phyloP scores from a whole-genome alignment of 352 stramenopile genomes.

The Halophytophthora batemanensis region DNA sequence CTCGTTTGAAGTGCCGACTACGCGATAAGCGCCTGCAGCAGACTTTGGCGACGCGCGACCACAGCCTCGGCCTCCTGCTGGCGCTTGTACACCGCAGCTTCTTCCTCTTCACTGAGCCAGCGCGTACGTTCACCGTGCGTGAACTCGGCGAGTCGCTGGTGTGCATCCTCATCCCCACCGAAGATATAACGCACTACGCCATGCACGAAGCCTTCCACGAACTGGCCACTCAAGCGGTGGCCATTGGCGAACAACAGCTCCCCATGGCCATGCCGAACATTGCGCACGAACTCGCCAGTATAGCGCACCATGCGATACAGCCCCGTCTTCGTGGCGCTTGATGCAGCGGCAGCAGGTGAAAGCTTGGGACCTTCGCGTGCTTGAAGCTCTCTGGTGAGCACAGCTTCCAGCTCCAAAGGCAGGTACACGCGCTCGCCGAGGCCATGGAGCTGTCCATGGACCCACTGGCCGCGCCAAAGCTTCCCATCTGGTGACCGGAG shows the following conservation, averaged over 20 bases:
- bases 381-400: conserved; percentile 33
- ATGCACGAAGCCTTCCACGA: conserved; percentile 42
- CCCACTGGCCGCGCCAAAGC: conserved; percentile 51
- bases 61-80: conserved; percentile 10
- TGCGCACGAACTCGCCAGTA: conserved; percentile 41
- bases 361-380: conserved; percentile 8
- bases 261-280: conserved; percentile 48
- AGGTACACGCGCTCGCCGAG: conserved; percentile 48
- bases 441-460: conserved; percentile 46
- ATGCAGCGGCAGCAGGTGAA: not conserved
- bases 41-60: conserved; percentile 7
- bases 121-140: conserved; percentile 32
- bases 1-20: not conserved
- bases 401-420: conserved; percentile 36
- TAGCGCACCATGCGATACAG: conserved; percentile 63
- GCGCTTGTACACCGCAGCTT: conserved; percentile 15
- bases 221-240: conserved; percentile 38
- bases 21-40: conserved; percentile 13
- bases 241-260: conserved; percentile 58
- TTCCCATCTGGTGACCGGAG: conserved; percentile 57
- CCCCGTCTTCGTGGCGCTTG: conserved; percentile 13
- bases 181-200: conserved; percentile 48
- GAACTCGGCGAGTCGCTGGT: conserved; percentile 39
- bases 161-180: conserved; percentile 13
- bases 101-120: conserved; percentile 51